Conservation (phyloP, 2,329 filamentous ascomycete species). For the Trichoderma gracile region DNA sequence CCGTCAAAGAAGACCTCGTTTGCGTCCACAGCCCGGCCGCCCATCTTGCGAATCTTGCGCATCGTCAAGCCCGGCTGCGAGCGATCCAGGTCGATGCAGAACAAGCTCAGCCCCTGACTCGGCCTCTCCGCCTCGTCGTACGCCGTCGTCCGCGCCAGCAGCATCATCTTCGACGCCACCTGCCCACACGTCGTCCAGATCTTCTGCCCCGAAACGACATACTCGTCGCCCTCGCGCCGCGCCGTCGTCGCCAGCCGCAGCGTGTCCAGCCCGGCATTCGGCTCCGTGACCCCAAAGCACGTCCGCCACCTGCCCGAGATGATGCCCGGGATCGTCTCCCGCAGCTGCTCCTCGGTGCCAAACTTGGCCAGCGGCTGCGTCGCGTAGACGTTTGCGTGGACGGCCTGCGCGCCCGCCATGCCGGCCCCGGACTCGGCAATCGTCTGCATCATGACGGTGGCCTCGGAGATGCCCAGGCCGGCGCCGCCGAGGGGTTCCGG, state of each 20-base stretch:
- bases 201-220: constrained; percentile 74
- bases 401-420: constrained; percentile 67
- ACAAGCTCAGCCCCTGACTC: constrained; percentile 75
- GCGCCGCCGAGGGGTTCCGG: constrained; percentile 74
- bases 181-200: constrained; percentile 89
- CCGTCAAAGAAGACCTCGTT: constrained; percentile 89
- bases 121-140: constrained; percentile 66
- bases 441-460: constrained; percentile 85
- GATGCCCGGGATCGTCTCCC: constrained; percentile 66
- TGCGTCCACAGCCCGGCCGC: constrained; percentile 76
- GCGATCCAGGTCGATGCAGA: constrained; percentile 75
- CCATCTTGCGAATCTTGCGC: constrained; percentile 80
- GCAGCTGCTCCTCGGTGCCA: constrained; percentile 63
- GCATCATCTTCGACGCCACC: constrained; percentile 79
- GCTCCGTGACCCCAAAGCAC: constrained; percentile 85
- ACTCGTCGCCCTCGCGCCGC: constrained; percentile 54
- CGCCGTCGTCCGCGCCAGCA: constrained; percentile 74
- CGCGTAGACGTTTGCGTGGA: constrained; percentile 70
- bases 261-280: constrained; percentile 77
- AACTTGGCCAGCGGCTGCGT: constrained; percentile 76
- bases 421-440: constrained; percentile 77
- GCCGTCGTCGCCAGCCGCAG: constrained; percentile 68
- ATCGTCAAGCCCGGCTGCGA: constrained; percentile 61
- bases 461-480: constrained; percentile 76
- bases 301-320: constrained; percentile 70